Evolutionary conservation across 1,284 basidiomycete genomes (phyloP), one percentile per base, ranked within the genome.

Genomic region (Ustilago shanxiensis): DNA sequence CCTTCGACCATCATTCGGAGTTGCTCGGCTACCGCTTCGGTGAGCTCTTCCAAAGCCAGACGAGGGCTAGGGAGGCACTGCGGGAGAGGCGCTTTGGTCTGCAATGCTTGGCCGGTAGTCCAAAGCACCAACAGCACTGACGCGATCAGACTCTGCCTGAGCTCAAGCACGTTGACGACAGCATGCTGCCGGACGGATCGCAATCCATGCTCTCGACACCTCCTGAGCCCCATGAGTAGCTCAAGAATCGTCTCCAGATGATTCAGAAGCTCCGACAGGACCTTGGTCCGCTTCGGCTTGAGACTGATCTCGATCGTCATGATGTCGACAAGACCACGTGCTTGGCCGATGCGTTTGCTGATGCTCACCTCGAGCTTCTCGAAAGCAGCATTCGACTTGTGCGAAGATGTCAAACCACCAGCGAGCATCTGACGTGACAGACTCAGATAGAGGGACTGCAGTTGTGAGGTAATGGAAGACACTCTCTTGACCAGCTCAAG

Each of bases 51-150:
- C 0, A 84, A 62, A 7, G 88, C 86, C 4, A 86, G 72, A 2
- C 87, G 82, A 0, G 88, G 86, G 0, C 85, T 86, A 4, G 88
- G 88, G 0, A 89, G 77, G 55, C 87, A 88, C 60, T 89, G 88
- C 1, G 88, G 88, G 8, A 89, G 76, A 1, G 88, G 87, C 18
- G 83, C 79, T 14, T 86, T 82, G 0, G 88, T 88, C 22, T 86
- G 81, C 72, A 88, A 85, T 0, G 88, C 85, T 60, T 88, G 88
- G 0, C 83, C 85, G 22, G 85, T 81, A 0, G 87, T 86, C 86
- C 87, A 89, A 2, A 89, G 72, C 33, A 85, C 87, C 50, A 88
- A 78, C 18, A 88, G 79, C n/a, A 88, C 79, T 1, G 87, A 79
- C 0, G 86, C 82, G 33, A 88, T 87, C 11, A 88, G 60, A 63